phyloP scores from a whole-genome alignment of 768 basidiomycete genomes.

The Mycena amicta region DNA sequence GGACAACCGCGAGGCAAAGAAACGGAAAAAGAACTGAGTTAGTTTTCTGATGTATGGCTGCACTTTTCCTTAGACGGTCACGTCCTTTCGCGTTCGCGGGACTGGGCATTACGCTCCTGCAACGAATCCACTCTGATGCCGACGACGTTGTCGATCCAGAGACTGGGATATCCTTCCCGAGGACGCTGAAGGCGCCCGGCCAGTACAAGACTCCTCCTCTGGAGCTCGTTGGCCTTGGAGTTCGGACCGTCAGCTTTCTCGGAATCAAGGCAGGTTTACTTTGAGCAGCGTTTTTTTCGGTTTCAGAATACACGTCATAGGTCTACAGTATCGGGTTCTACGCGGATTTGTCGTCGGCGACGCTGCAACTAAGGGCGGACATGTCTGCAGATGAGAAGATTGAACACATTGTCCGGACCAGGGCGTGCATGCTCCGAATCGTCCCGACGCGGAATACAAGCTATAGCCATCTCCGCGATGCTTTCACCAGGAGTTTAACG shows the following conservation, averaged over 20 bases:
- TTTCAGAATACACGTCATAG: background rate
- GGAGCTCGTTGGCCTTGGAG: constrained; percentile 80
- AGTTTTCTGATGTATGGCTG: background rate
- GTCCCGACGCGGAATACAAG: constrained; percentile 56
- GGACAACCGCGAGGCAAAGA: constrained; percentile 35
- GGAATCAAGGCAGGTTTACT: constrained; percentile 53
- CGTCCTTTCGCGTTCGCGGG: constrained; percentile 38
- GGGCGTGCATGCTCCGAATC: constrained; percentile 75
- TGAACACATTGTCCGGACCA: constrained; percentile 63
- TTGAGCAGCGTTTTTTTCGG: background rate
- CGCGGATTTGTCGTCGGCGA: constrained; percentile 72
- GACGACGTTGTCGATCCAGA: constrained; percentile 66
- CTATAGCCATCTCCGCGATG: constrained; percentile 80
- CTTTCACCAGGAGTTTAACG: constrained; percentile 76
- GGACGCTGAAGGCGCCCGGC: constrained; percentile 61
- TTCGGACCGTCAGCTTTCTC: constrained; percentile 87
- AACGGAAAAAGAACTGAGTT: constrained; percentile 31
- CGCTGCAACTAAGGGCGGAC: constrained; percentile 51
- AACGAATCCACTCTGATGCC: constrained; percentile 49
- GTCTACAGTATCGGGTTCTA: constrained; percentile 93
- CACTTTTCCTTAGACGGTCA: constrained; percentile 17
- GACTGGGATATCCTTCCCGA: constrained; percentile 76
- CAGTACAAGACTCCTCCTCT: constrained; percentile 63
- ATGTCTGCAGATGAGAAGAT: constrained; percentile 73
- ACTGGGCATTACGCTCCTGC: constrained; percentile 32